Percentiles rank a stretch among this genome's conserved stretches.
Conservation (phyloP, 176 grass and related monocot genomes). For the Metroxylon sagu region DNA sequence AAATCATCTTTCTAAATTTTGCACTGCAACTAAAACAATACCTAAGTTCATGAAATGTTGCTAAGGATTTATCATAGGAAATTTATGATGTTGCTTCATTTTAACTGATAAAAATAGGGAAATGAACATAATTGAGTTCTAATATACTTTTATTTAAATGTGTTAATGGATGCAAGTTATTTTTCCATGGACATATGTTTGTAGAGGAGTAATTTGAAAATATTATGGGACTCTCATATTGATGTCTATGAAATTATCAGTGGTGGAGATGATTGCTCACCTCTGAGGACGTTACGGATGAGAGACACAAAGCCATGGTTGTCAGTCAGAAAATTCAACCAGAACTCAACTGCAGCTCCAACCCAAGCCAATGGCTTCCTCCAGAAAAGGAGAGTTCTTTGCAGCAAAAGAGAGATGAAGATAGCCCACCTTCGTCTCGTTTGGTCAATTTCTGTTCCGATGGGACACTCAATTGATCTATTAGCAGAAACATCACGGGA, state of each 20-base stretch:
- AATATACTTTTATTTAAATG: no score
- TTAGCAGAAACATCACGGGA: slow-evolving; percentile 39
- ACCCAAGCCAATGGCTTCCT: slow-evolving; percentile 55
- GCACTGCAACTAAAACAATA: no score
- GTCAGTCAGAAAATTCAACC: slow-evolving; percentile 63
- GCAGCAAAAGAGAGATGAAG: slow-evolving; percentile 48
- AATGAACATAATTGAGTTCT: no score
- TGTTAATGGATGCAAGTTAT: no score
- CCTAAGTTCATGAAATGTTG: no score
- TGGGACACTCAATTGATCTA: slow-evolving; percentile 38
- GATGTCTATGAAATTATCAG: no score
- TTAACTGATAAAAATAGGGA: no score
- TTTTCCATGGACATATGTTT: neutral
- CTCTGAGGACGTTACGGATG: slow-evolving; percentile 30
- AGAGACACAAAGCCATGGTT: slow-evolving; percentile 40
- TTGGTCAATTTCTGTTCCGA: slow-evolving; percentile 32
- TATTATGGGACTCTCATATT: neutral
- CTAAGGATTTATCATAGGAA: no score
- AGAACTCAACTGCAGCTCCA: slow-evolving; percentile 36
- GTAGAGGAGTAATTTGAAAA: neutral
- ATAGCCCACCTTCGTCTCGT: slow-evolving; percentile 40
- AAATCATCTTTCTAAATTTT: no score
- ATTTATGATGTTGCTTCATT: no score
- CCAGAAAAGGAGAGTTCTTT: slow-evolving; percentile 37
- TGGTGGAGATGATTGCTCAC: slow-evolving; percentile 15